These are phyloP conservation scores for Lindgomyces ingoldianus DNA, from an alignment of 495 filamentous ascomycete genomes.

Conservation along the genomic window DNA sequence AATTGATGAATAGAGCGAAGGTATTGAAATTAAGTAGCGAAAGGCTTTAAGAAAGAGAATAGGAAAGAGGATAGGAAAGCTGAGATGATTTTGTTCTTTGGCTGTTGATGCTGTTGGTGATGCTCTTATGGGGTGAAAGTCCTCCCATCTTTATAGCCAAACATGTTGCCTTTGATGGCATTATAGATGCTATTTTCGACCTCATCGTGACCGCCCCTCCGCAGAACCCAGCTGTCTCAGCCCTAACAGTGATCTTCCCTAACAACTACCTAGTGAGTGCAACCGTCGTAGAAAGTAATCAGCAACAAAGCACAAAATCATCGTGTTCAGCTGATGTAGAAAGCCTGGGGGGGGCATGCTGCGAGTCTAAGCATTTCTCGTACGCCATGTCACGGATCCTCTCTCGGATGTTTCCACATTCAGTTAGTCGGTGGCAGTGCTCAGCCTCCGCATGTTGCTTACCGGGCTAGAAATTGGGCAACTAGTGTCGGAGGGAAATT, in stretches of 20 bases:
- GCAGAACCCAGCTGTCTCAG: neutral
- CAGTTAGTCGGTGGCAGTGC: no score
- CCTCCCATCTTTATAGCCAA: neutral
- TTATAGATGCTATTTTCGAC: neutral
- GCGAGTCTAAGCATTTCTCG: no score
- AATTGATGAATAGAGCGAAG: neutral
- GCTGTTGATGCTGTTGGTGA: neutral
- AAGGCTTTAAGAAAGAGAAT: neutral
- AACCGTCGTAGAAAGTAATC: slow-evolving; percentile 3
- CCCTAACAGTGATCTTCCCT: neutral
- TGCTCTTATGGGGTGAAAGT: neutral
- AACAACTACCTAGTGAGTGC: neutral
- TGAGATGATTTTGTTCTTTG: neutral
- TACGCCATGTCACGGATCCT: no score
- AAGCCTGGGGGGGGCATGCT: no score
- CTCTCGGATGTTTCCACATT: no score
- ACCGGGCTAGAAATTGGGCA: no score
- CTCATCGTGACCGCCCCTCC: neutral
- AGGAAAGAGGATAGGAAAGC: neutral
- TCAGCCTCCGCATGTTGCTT: no score
- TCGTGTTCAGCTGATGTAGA: no score
- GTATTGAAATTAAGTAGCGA: neutral
- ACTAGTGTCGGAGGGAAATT: no score
- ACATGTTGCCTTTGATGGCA: neutral
- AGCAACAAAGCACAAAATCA: no score